phyloP scores from a whole-genome alignment of 1,284 basidiomycete genomes.

The Sanguinoderma infundibulare region DNA sequence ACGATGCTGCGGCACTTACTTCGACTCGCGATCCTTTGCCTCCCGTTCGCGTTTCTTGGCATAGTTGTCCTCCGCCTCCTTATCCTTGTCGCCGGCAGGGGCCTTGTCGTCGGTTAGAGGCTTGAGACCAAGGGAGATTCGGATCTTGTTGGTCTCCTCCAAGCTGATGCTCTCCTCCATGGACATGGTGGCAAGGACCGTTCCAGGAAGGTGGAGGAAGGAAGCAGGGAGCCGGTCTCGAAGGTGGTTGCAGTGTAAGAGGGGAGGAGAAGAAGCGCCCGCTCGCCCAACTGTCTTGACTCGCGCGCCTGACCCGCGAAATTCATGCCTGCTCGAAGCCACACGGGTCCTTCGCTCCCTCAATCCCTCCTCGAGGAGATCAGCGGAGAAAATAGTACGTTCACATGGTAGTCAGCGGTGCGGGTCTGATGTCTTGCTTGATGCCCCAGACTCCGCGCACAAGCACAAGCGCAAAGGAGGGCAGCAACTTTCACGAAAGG shows the following conservation, averaged over 20 bases:
- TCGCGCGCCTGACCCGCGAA: conserved; percentile 16
- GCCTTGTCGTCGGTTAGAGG: conserved; percentile 83
- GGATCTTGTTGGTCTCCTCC: conserved; percentile 98
- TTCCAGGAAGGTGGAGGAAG: not conserved
- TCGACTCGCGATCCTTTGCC: conserved; percentile 73
- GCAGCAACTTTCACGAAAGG: conserved; percentile 55
- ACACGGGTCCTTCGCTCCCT: conserved; percentile 34
- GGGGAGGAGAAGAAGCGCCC: not conserved
- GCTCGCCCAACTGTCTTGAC: conserved; percentile 6
- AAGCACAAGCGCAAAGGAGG: conserved; percentile 26
- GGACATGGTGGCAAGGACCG: conserved; percentile 47
- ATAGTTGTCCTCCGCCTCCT: conserved; percentile 87
- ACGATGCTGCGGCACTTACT: conserved; percentile 51
- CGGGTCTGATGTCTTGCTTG: not conserved
- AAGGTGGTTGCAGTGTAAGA: conserved; percentile 3
- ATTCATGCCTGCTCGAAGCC: conserved; percentile 29
- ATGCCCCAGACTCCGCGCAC: conserved; percentile 13
- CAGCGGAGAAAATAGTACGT: conserved; percentile 20
- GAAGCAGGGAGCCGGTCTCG: not conserved
- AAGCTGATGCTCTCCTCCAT: conserved; percentile 91
- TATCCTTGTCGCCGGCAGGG: conserved; percentile 72
- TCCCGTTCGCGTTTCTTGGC: conserved; percentile 71
- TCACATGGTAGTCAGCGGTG: not conserved
- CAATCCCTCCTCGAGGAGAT: conserved; percentile 38
- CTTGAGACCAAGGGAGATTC: conserved; percentile 92